phyloP scores from a whole-genome alignment of 2,329 filamentous ascomycete species.

The Aspergillus pseudotamarii region DNA sequence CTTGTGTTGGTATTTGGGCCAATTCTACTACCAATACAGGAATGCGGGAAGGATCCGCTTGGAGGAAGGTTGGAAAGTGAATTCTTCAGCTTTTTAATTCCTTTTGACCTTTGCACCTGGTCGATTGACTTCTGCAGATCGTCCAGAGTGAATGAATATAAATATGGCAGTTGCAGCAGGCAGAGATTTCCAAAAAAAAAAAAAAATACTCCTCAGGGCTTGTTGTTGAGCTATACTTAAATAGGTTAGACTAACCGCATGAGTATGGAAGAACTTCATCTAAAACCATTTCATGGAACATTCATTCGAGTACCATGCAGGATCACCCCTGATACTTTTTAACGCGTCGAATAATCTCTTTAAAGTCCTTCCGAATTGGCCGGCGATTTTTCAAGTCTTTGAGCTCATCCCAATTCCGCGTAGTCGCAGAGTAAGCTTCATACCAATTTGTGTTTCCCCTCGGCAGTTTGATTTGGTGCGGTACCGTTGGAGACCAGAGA shows the following conservation, averaged over 20 bases:
- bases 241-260: not conserved
- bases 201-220: not conserved
- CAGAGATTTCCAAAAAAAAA: not conserved
- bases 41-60: not conserved
- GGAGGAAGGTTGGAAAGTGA: not conserved
- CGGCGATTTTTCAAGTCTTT: no score
- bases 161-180: not conserved
- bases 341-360: no score
- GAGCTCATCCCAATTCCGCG: no score
- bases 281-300: no score
- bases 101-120: not conserved
- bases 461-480: no score
- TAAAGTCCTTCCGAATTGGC: no score
- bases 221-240: not conserved
- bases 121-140: not conserved
- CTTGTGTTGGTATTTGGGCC: not conserved
- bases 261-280: no score
- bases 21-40: not conserved
- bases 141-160: not conserved
- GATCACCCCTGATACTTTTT: no score
- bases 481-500: no score
- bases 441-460: no score
- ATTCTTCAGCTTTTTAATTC: not conserved
- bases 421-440: no score
- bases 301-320: no score